These are phyloP conservation scores for Byssoonygena ceratinophila DNA, from an alignment of 2,329 filamentous ascomycete species.

Conservation along the genomic window DNA sequence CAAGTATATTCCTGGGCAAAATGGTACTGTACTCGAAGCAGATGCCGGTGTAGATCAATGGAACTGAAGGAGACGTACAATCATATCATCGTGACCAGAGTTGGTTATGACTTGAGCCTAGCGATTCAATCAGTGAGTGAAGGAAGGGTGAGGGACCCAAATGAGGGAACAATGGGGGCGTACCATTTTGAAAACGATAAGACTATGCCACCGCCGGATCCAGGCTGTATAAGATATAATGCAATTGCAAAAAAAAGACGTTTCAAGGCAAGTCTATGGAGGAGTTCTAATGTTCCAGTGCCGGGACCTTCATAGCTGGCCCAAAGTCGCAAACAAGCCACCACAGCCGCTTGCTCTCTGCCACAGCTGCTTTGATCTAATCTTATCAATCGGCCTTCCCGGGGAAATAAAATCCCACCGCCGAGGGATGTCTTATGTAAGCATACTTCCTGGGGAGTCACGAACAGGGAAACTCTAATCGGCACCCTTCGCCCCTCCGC, in stretches of 20 bases:
- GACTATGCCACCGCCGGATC: neutral
- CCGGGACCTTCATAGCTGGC: conserved; percentile 3
- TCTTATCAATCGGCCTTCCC: conserved; percentile 7
- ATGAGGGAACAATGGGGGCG: neutral
- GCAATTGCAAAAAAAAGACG: neutral
- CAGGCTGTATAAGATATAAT: neutral
- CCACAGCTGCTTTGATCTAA: conserved; percentile 1
- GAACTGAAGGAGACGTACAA: conserved; percentile 55
- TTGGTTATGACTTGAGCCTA: conserved; percentile 72
- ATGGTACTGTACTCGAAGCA: too few relatives aligned
- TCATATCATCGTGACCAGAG: conserved; percentile 96
- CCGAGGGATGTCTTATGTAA: neutral
- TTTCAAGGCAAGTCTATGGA: neutral
- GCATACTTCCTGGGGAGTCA: neutral
- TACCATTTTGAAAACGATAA: conserved; percentile 8
- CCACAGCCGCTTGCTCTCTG: neutral
- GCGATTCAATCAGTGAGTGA: neutral
- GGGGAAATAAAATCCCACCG: neutral
- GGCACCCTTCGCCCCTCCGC: neutral
- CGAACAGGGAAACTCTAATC: neutral
- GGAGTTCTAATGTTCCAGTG: neutral
- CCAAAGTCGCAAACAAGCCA: conserved; percentile 7
- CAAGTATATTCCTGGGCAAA: neutral
- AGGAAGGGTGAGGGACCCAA: neutral
- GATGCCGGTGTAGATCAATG: neutral